Evolutionary conservation across 805 yeast genomes (phyloP).

Genomic region (Candida pseudoglaebosa): DNA sequence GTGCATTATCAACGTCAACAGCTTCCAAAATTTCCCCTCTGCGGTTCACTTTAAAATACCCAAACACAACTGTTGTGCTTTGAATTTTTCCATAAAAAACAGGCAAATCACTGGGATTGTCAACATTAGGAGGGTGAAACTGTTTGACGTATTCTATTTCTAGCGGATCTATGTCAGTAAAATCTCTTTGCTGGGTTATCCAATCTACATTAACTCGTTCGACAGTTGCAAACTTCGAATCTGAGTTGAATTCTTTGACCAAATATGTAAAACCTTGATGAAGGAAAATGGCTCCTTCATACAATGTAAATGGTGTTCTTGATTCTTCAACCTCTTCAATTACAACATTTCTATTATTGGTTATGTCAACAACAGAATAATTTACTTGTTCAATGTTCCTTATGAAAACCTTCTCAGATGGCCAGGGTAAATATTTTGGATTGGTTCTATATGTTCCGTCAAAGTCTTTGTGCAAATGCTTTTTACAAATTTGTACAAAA

Average conservation of each 20-base stretch:
- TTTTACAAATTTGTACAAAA: slow-evolving; percentile 30
- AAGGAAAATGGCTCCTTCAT: slow-evolving; percentile 87
- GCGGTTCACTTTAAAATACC: slow-evolving; percentile 83
- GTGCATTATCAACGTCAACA: slow-evolving; percentile 88
- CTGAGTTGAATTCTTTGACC: slow-evolving; percentile 78
- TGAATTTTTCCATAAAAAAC: slow-evolving; percentile 72
- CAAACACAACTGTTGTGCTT: slow-evolving; percentile 79
- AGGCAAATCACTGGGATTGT: slow-evolving; percentile 41
- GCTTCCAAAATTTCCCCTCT: slow-evolving; percentile 82
- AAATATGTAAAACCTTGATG: slow-evolving; percentile 92
- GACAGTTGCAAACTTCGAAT: slow-evolving; percentile 78
- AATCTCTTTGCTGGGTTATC: slow-evolving; percentile 89
- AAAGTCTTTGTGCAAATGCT: slow-evolving; percentile 32
- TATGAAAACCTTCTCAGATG: slow-evolving; percentile 68
- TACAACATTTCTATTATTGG: slow-evolving; percentile 69
- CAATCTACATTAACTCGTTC: slow-evolving; percentile 89
- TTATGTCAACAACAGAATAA: slow-evolving; percentile 87
- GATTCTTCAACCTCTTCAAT: slow-evolving; percentile 88
- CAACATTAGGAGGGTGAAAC: slow-evolving; percentile 36
- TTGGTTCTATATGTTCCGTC: slow-evolving; percentile 28
- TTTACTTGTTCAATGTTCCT: slow-evolving; percentile 79
- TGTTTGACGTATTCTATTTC: slow-evolving; percentile 64
- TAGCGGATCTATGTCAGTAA: slow-evolving; percentile 85
- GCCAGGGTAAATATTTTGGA: slow-evolving; percentile 72
- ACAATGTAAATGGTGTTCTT: slow-evolving; percentile 83